Evolutionary conservation across 2,329 filamentous ascomycete genomes (phyloP).

Genomic region (Passalora sequoiae): DNA sequence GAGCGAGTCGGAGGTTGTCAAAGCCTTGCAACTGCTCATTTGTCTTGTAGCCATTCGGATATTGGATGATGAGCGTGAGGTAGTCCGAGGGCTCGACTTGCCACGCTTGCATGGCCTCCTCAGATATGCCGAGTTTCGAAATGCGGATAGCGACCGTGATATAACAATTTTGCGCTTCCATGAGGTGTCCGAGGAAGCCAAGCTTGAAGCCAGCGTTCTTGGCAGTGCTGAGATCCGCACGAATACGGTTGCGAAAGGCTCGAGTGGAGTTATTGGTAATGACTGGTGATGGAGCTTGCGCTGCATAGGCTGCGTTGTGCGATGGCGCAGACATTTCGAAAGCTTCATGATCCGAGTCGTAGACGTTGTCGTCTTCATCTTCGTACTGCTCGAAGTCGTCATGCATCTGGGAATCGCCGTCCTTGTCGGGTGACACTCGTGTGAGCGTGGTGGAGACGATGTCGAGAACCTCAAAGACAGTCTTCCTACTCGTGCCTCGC

Average conservation of each 20-base stretch:
- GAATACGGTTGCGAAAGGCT: constrained; percentile 25
- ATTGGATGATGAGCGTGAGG: constrained; percentile 66
- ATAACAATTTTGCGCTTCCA: constrained; percentile 45
- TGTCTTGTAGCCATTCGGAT: constrained; percentile 56
- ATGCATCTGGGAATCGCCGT: constrained; percentile 41
- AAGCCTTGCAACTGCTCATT: constrained; percentile 51
- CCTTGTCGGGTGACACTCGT: constrained; percentile 32
- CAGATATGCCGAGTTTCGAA: constrained; percentile 64
- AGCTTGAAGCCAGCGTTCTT: constrained; percentile 66
- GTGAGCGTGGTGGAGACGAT: constrained; percentile 41
- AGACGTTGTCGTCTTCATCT: constrained; percentile 37
- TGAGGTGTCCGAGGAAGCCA: constrained; percentile 54
- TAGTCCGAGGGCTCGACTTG: constrained; percentile 62
- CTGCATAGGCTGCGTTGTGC: constrained; percentile 11
- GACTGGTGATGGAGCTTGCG: constrained; percentile 4
- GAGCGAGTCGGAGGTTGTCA: constrained; percentile 32
- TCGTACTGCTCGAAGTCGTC: constrained; percentile 36
- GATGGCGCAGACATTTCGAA: constrained; percentile 19
- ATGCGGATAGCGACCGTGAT: constrained; percentile 66
- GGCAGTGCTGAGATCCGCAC: constrained; percentile 55
- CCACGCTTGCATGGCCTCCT: constrained; percentile 74
- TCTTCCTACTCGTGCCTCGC: constrained; percentile 43
- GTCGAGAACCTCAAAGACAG: constrained; percentile 47
- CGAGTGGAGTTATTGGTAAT: constrained; percentile 4
- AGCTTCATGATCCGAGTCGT: constrained; percentile 27